A percentile compares a stretch with the other conserved stretches of the same genome.
These are phyloP conservation scores for Poteriospumella lacustris DNA, from an alignment of 108 stramenopile genomes.

Conservation along the genomic window DNA sequence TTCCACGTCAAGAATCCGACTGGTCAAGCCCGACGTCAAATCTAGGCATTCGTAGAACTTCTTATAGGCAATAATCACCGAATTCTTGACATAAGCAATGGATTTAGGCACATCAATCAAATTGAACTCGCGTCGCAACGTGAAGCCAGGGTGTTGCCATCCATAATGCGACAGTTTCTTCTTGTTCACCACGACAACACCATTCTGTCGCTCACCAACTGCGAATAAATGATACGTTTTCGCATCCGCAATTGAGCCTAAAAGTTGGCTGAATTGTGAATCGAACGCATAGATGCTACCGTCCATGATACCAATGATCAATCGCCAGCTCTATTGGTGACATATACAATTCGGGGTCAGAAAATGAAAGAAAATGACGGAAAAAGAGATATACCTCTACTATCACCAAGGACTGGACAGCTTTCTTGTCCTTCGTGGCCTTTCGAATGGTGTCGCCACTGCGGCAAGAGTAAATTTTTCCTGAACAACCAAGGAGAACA, in stretches of 20 bases:
- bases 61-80: slow-evolving; percentile 16
- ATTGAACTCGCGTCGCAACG: neutral
- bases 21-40: neutral
- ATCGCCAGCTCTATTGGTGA: neutral
- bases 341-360: neutral
- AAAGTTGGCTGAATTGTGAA: neutral
- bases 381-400: slow-evolving; percentile 18
- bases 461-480: neutral
- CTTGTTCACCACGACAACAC: neutral
- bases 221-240: slow-evolving; percentile 13
- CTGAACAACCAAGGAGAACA: neutral
- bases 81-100: neutral
- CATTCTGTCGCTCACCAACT: neutral
- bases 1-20: slow-evolving; percentile 16
- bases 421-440: neutral
- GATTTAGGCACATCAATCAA: slow-evolving; percentile 4
- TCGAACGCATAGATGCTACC: neutral
- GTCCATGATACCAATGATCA: neutral
- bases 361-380: neutral
- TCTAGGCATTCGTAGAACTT: slow-evolving; percentile 16
- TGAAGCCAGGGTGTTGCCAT: slow-evolving; percentile 3
- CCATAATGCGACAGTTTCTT: neutral
- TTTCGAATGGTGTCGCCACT: neutral
- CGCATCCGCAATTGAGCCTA: neutral
- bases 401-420: neutral